These are phyloP conservation scores for Arabis alpina DNA, from an alignment of 345 rosid genomes.

Conservation along the genomic window DNA sequence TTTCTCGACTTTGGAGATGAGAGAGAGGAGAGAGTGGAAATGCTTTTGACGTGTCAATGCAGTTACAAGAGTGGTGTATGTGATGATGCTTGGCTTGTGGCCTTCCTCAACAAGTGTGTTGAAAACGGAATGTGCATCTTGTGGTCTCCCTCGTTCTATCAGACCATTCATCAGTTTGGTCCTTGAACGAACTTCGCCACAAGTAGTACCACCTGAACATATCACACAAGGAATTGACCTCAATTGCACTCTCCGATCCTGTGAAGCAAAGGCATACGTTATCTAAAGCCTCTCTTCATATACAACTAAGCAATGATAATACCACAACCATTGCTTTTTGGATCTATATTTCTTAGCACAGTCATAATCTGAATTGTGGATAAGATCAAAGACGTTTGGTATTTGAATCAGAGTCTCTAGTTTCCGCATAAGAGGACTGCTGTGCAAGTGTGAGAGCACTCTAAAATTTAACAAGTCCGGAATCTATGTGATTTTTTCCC, in stretches of 20 bases:
- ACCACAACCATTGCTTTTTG: slow-evolving; percentile 10
- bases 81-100: slow-evolving; percentile 79
- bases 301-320: slow-evolving; percentile 17
- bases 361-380: neutral
- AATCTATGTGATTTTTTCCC: slow-evolving; percentile 13
- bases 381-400: slow-evolving; percentile 14
- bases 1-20: slow-evolving; percentile 70
- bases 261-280: slow-evolving; percentile 32
- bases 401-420: slow-evolving; percentile 13
- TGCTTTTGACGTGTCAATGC: slow-evolving; percentile 70
- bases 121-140: slow-evolving; percentile 73
- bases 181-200: slow-evolving; percentile 77
- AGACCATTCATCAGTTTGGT: slow-evolving; percentile 82
- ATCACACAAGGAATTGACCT: slow-evolving; percentile 57
- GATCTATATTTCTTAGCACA: neutral
- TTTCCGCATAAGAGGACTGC: neutral
- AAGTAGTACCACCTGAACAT: slow-evolving; percentile 65
- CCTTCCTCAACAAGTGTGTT: slow-evolving; percentile 71
- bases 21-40: slow-evolving; percentile 63
- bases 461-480: neutral
- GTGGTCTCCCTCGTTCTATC: slow-evolving; percentile 75
- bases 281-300: slow-evolving; percentile 25
- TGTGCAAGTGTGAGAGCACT: slow-evolving; percentile 6
- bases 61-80: slow-evolving; percentile 80
- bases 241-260: slow-evolving; percentile 48